Conservation (phyloP, 2,329 filamentous ascomycete species). For the Cercospora berteroae region DNA sequence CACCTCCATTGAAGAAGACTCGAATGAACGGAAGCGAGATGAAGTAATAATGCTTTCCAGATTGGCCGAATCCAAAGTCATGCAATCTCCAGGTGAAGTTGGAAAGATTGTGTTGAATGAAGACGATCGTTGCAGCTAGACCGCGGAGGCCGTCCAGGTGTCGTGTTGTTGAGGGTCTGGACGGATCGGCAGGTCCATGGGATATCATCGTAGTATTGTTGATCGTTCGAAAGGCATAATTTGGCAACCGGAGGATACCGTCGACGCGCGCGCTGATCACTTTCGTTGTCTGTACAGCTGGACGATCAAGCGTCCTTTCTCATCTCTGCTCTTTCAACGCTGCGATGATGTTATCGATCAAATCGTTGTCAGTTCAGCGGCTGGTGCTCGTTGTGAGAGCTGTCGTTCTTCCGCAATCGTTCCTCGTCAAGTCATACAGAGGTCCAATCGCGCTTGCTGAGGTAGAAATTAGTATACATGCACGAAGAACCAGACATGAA, state of each 20-base stretch:
- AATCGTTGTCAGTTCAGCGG: background rate
- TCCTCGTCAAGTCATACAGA: background rate
- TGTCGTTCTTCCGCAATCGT: background rate
- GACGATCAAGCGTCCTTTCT: background rate
- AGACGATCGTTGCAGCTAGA: conserved; percentile 64
- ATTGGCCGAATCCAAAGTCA: conserved; percentile 36
- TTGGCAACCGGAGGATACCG: background rate
- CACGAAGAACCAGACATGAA: background rate
- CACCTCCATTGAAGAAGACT: conserved; percentile 51
- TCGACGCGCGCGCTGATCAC: background rate
- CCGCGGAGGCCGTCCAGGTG: conserved; percentile 61
- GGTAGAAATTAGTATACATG: background rate
- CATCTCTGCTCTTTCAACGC: background rate
- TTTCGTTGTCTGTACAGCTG: background rate
- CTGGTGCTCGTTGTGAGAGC: background rate
- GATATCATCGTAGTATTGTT: background rate
- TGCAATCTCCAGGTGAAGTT: conserved; percentile 24
- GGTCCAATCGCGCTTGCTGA: background rate
- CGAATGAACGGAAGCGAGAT: conserved; percentile 56
- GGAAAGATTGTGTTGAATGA: conserved; percentile 56
- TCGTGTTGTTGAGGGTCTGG: conserved; percentile 26
- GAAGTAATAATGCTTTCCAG: conserved; percentile 46
- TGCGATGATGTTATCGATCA: background rate
- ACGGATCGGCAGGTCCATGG: background rate
- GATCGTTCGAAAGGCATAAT: background rate